Evolutionary conservation across 1,284 basidiomycete species (phyloP).

Genomic region (Mycosarcoma mackinlayi): DNA sequence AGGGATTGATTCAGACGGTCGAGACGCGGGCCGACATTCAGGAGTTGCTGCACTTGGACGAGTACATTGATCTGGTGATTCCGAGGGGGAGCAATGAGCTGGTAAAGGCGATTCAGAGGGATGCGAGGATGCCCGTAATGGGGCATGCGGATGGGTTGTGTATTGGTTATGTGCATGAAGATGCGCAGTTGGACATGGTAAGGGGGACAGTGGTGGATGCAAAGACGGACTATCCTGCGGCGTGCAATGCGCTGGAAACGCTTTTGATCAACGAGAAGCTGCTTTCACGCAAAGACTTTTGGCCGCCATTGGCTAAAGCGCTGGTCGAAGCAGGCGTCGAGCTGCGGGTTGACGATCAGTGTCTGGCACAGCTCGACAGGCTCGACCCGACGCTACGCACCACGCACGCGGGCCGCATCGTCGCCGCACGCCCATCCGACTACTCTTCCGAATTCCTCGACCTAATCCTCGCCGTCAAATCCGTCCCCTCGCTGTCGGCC

Average conservation of each 20-base stretch:
- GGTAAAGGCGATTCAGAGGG: constrained; percentile 87
- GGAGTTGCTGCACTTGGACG: constrained; percentile 83
- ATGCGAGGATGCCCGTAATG: constrained; percentile 95
- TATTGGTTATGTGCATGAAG: constrained; percentile 86
- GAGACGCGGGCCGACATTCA: constrained; percentile 93
- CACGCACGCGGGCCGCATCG: constrained; percentile 60
- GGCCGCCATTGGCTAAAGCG: constrained; percentile 81
- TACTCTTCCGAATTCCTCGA: constrained; percentile 85
- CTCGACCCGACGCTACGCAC: background rate
- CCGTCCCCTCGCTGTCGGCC: constrained; percentile 77
- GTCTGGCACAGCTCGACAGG: background rate
- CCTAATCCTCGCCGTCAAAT: constrained; percentile 75
- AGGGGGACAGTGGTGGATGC: constrained; percentile 86
- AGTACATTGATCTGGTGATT: constrained; percentile 96
- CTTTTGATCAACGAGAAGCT: constrained; percentile 81
- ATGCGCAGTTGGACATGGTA: constrained; percentile 81
- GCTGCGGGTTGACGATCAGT: constrained; percentile 80
- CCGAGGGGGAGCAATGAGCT: constrained; percentile 93
- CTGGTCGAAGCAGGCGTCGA: constrained; percentile 78
- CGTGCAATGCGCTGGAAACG: constrained; percentile 94
- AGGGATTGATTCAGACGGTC: constrained; percentile 87
- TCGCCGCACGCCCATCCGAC: constrained; percentile 71
- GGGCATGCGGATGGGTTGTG: constrained; percentile 98
- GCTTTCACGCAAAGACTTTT: constrained; percentile 70
- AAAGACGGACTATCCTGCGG: constrained; percentile 96